Conservation (phyloP, 1,139 yeast genomes). For the Suhomyces wounanorum region DNA sequence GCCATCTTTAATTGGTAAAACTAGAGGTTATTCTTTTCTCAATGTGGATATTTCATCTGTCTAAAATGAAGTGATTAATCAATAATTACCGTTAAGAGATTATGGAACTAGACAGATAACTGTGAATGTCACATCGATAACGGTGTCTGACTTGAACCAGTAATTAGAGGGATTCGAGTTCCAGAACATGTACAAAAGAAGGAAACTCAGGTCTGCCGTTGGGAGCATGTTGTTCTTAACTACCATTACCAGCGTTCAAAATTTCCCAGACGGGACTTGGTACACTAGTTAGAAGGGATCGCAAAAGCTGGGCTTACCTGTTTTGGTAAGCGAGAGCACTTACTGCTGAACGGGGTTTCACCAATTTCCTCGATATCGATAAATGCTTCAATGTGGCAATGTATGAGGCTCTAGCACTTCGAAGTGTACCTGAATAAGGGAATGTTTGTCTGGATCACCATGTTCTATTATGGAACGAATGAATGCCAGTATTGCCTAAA, state of each 20-base stretch:
- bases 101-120: neutral
- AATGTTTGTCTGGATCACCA: neutral
- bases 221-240: neutral
- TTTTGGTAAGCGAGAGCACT: neutral
- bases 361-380: neutral
- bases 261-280: neutral
- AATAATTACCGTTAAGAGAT: neutral
- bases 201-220: neutral
- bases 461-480: neutral
- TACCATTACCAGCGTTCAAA: neutral
- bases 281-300: neutral
- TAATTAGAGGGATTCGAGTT: neutral
- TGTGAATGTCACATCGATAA: neutral
- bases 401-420: neutral
- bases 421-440: neutral
- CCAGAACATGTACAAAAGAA: neutral
- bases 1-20: too few species aligned
- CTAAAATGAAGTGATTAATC: neutral
- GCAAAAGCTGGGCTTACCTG: neutral
- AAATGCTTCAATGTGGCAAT: neutral
- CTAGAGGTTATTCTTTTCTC: too few species aligned
- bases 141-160: neutral
- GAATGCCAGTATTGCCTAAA: neutral
- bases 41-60: too few species aligned
- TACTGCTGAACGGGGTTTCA: neutral